A percentile compares a stretch with the other conserved stretches of the same genome.
These are phyloP conservation scores for Schwanniomyces occidentalis DNA, from an alignment of 805 yeast species.

Conservation along the genomic window DNA sequence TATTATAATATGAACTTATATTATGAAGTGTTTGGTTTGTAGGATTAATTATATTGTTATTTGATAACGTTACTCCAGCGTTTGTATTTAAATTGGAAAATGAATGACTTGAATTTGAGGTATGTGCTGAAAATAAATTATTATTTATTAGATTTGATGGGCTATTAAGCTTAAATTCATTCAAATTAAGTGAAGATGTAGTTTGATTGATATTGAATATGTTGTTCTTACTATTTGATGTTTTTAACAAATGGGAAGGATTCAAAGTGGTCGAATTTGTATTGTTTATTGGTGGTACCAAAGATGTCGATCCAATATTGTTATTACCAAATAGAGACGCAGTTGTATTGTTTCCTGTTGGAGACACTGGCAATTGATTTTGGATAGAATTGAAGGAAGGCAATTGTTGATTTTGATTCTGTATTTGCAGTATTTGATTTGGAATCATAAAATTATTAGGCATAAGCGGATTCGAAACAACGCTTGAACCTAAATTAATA, in stretches of 20 bases:
- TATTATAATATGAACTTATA: constrained; percentile 2
- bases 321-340: constrained; percentile 7
- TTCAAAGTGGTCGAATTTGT: constrained; percentile 20
- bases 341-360: constrained; percentile 12
- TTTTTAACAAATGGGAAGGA: constrained; percentile 26
- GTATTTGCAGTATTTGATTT: constrained; percentile 22
- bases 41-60: constrained; percentile 10
- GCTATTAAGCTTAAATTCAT: constrained; percentile 6
- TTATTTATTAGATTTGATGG: constrained; percentile 1
- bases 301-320: constrained; percentile 4
- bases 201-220: constrained; percentile 2
- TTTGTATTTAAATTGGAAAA: neutral
- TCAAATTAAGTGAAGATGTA: constrained; percentile 5
- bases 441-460: constrained; percentile 16
- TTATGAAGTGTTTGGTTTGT: constrained; percentile 2
- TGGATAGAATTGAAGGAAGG: constrained; percentile 39
- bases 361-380: constrained; percentile 31
- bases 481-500: constrained; percentile 6
- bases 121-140: neutral
- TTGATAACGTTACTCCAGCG: constrained; percentile 12
- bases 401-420: constrained; percentile 31
- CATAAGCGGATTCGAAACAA: constrained; percentile 1
- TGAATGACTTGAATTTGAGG: constrained; percentile 2
- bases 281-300: constrained; percentile 17
- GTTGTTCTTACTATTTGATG: constrained; percentile 7